These are phyloP conservation scores for Flaveria sonorensis DNA, from an alignment of 129 eudicot genomes.

Conservation along the genomic window DNA sequence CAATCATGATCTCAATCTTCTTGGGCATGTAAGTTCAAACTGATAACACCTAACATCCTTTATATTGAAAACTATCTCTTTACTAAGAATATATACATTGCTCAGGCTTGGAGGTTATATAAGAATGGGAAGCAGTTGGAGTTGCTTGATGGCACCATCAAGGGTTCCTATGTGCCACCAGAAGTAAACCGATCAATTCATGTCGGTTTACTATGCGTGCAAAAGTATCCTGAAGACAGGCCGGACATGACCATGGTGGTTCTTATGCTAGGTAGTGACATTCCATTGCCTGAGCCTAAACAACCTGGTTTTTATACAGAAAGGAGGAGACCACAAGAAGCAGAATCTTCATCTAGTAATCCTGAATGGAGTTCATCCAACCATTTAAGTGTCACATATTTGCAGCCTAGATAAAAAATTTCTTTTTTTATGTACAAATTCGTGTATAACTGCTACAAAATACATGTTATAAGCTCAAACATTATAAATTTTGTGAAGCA, in stretches of 20 bases:
- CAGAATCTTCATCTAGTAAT: slow-evolving; percentile 37
- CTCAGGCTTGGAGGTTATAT: slow-evolving; percentile 49
- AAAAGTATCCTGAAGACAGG: slow-evolving; percentile 58
- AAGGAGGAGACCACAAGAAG: slow-evolving; percentile 40
- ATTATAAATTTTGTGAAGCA: neutral
- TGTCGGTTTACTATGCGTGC: slow-evolving; percentile 50
- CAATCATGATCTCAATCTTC: slow-evolving; percentile 48
- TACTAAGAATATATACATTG: slow-evolving; percentile 1
- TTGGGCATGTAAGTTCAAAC: slow-evolving; percentile 53
- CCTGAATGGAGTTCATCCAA: slow-evolving; percentile 40
- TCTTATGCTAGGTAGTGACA: slow-evolving; percentile 49
- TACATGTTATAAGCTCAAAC: neutral
- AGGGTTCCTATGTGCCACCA: slow-evolving; percentile 1
- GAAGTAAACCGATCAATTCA: slow-evolving; percentile 44
- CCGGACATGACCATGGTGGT: slow-evolving; percentile 54
- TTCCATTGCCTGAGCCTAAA: slow-evolving; percentile 40
- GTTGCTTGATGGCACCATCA: slow-evolving; percentile 35
- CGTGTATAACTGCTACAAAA: neutral
- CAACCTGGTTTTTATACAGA: slow-evolving; percentile 56
- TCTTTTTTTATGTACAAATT: neutral
- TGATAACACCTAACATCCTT: neutral
- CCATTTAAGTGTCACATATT: slow-evolving; percentile 34
- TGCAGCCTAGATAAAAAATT: slow-evolving; percentile 39
- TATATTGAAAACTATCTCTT: neutral
- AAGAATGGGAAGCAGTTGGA: slow-evolving; percentile 41